Evolutionary conservation across 2,329 filamentous ascomycete species (phyloP).

Genomic region (Moelleriella libera): DNA sequence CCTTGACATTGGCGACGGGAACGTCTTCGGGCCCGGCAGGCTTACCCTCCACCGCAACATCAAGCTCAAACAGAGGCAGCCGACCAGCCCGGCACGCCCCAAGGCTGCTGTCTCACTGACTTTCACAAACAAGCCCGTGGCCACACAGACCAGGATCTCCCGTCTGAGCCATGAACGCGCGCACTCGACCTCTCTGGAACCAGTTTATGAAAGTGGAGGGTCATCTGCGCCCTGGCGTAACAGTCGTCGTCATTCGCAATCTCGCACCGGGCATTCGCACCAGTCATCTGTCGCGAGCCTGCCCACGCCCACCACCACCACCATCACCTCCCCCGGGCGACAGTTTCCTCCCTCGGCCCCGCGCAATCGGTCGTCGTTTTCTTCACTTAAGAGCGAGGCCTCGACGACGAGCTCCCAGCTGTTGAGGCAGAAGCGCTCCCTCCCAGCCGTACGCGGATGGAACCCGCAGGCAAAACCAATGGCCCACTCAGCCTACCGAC

Average conservation of each 20-base stretch:
- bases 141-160: conserved; percentile 57
- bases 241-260: conserved; percentile 44
- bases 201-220: conserved; percentile 80
- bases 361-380: conserved; percentile 37
- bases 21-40: conserved; percentile 68
- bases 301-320: conserved; percentile 45
- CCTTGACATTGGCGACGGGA: conserved; percentile 73
- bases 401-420: conserved; percentile 54
- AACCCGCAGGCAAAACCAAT: conserved; percentile 37
- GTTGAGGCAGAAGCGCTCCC: conserved; percentile 49
- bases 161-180: conserved; percentile 61
- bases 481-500: conserved; percentile 33
- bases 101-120: conserved; percentile 75
- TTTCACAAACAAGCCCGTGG: conserved; percentile 67
- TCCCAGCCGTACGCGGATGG: conserved; percentile 39
- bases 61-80: conserved; percentile 62
- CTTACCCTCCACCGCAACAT: conserved; percentile 83
- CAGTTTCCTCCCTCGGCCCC: conserved; percentile 44
- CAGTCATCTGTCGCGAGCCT: conserved; percentile 56
- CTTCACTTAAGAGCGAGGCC: conserved; percentile 41
- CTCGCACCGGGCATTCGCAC: conserved; percentile 52
- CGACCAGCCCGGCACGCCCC: conserved; percentile 54
- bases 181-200: conserved; percentile 63
- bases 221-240: conserved; percentile 41
- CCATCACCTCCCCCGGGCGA: conserved; percentile 41